phyloP scores from a whole-genome alignment of 129 eudicot genomes.

The Arctium lappa region DNA sequence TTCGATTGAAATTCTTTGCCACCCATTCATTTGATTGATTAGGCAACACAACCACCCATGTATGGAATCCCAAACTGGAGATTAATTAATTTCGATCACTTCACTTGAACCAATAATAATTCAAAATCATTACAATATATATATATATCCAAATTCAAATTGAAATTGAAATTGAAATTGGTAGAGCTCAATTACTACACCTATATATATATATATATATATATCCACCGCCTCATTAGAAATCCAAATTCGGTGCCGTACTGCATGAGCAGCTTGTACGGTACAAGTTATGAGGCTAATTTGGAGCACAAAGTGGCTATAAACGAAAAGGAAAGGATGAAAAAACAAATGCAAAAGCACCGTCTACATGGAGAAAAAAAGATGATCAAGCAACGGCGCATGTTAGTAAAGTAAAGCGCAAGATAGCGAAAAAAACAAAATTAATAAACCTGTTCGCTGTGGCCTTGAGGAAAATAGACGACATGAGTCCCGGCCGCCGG shows the following conservation, averaged over 20 bases:
- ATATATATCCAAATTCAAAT: background rate
- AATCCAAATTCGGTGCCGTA: constrained; percentile 4
- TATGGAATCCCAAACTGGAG: background rate
- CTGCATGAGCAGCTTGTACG: constrained; percentile 13
- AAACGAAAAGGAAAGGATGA: background rate
- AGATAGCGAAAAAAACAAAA: background rate
- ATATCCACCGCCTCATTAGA: constrained; percentile 9
- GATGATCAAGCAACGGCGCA: constrained; percentile 32
- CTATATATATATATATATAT: too few relatives aligned
- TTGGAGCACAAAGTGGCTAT: background rate
- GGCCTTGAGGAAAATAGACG: constrained; percentile 97
- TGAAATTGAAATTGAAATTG: too few relatives aligned
- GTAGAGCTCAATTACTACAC: too few relatives aligned
- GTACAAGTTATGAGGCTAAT: background rate
- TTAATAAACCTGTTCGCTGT: constrained; percentile 78
- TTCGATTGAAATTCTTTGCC: background rate
- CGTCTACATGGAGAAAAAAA: background rate
- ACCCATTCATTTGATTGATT: background rate
- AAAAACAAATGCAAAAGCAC: background rate
- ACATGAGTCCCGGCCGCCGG: constrained; percentile 97
- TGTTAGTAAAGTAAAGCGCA: constrained; percentile 13
- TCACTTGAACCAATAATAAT: background rate
- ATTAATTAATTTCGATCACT: background rate
- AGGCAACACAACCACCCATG: background rate
- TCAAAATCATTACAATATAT: background rate